A percentile compares a stretch with the other conserved stretches of the same genome.
phyloP scores from a whole-genome alignment of 1,284 basidiomycete species.

The Gomphus sp. region DNA sequence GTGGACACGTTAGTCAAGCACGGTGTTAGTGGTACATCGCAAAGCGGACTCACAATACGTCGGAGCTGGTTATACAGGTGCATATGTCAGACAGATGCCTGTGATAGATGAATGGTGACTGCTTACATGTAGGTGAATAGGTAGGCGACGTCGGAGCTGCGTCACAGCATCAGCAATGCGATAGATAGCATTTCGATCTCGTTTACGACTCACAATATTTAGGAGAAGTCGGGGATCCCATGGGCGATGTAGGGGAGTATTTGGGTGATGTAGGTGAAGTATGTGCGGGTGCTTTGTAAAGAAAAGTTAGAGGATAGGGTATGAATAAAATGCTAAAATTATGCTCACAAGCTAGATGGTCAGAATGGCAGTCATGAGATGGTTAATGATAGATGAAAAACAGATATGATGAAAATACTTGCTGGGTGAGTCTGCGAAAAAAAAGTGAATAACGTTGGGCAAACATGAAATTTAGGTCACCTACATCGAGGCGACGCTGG shows the following conservation, averaged over 20 bases:
- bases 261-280: conserved; percentile 80
- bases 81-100: conserved; percentile 16
- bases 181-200: background rate
- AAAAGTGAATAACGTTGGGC: conserved; percentile 20
- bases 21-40: background rate
- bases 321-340: conserved; percentile 4
- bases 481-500: conserved; percentile 78
- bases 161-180: conserved; percentile 6
- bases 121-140: conserved; percentile 76
- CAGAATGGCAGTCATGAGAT: conserved; percentile 19
- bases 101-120: conserved; percentile 4
- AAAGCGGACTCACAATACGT: conserved; percentile 55
- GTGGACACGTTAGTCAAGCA: conserved; percentile 12
- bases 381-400: conserved; percentile 16
- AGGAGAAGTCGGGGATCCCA: conserved; percentile 73
- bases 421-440: conserved; percentile 63
- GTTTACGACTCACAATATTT: conserved; percentile 68
- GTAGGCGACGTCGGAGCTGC: conserved; percentile 74
- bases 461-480: conserved; percentile 22
- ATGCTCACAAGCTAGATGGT: conserved; percentile 47
- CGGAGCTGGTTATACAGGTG: conserved; percentile 33
- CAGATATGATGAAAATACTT: conserved; percentile 27
- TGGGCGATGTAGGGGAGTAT: conserved; percentile 76
- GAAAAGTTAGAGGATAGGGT: conserved; percentile 15
- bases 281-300: conserved; percentile 49